Base-by-base conservation (phyloP, 805 yeast species). In the Blastobotrys robertii region DNA sequence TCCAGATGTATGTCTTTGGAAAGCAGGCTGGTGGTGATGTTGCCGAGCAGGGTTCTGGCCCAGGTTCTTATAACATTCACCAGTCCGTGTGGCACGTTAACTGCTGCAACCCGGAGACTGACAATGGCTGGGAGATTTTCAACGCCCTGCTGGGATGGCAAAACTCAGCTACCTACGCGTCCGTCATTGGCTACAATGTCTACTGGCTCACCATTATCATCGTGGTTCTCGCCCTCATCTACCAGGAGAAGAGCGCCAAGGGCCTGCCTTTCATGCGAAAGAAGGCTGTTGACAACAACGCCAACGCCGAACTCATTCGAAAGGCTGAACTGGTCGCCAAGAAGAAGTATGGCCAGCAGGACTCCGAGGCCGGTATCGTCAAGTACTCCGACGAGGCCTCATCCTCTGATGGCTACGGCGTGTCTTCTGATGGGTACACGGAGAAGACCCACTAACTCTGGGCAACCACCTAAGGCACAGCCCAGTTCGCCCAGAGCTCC, bases 141-240 rank as follows among this genome's bases (percentile, higher is more conserved):
- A 90, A 90, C 59, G 85, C 97, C 22, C 64, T 90, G 44, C 70
- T 90, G 50, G 98, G 97, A 49, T 90, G 98, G 98, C 95, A 87
- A 69, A 90, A 90, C 67, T 76, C 95, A 42, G 97, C 96, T 46
- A 86, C 95, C 51, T 75, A 84, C 60, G 95, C 97, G 44, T 85
- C 96, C 4, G 88, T 90, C 46, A 67, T 90, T 42, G 76, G 88
- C 39, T 90, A 90, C 72, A 87, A 86, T 67, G 51, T 81, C 49
- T 90, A 90, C 71, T 90, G 98, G 98, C 54, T 88, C 43, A 63
- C 66, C 34, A 60, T 86, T 43, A 81, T 82, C 48, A 48, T 67
- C 15, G 64, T 71, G 31, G 58, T 90, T 37, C 41, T 58, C 12
- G 64, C 80, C 52, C 76, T 90, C 86, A 66, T 80, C 50, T 87